Evolutionary conservation across 179 eudicot genomes (phyloP).

Genomic region (Nepenthes alata): DNA sequence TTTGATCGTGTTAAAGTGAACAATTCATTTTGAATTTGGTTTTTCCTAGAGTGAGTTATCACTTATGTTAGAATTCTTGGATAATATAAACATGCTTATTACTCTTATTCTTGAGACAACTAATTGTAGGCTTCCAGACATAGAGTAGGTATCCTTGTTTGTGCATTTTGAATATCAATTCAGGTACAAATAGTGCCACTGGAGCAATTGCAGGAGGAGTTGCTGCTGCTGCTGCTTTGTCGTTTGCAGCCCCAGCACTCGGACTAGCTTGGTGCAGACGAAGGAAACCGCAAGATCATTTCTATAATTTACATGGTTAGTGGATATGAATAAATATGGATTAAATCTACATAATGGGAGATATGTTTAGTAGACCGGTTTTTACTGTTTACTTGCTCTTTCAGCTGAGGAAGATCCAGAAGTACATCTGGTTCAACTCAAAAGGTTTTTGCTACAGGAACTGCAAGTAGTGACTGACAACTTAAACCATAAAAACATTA

Average conservation of each 20-base stretch:
- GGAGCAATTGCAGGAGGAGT: conserved; percentile 15
- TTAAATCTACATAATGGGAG: neutral
- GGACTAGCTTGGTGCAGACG: conserved; percentile 10
- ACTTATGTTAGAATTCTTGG: too few species aligned
- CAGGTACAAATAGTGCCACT: conserved; percentile 2
- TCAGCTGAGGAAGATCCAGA: conserved; percentile 16
- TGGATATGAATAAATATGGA: neutral
- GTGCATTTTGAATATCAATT: neutral
- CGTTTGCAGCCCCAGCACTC: conserved; percentile 13
- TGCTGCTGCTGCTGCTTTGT: conserved; percentile 14
- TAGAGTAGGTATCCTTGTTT: neutral
- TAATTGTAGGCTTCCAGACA: neutral
- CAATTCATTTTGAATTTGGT: too few species aligned
- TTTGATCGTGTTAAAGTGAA: too few species aligned
- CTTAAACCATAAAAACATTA: conserved; percentile 11
- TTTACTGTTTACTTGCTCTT: neutral
- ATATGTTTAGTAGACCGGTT: neutral
- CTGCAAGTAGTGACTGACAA: conserved; percentile 9
- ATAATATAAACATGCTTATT: too few species aligned
- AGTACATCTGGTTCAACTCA: conserved; percentile 12
- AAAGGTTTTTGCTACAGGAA: conserved; percentile 8
- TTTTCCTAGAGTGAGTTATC: too few species aligned
- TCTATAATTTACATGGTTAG: conserved; percentile 13
- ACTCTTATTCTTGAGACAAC: neutral
- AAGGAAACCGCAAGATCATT: conserved; percentile 10